Conservation (phyloP, 2,329 filamentous ascomycete species). For the Rhinocladiella similis region DNA sequence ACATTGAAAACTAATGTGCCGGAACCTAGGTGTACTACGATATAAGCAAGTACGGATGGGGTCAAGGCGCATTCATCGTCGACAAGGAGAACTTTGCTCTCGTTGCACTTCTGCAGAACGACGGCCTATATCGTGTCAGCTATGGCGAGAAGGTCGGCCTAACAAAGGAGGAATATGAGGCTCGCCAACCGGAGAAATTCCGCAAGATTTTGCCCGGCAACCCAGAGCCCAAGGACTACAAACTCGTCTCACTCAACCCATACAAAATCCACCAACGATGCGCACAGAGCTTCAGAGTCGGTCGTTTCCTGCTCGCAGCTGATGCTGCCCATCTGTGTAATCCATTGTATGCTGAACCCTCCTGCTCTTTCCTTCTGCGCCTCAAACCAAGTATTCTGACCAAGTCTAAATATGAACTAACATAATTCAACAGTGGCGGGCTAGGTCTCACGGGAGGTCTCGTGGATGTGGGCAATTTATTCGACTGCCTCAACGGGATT, state of each 20-base stretch:
- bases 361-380: too few species aligned
- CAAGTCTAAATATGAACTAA: not conserved
- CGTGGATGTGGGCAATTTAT: conserved; percentile 61
- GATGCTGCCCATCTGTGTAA: conserved; percentile 61
- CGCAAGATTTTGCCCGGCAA: conserved; percentile 59
- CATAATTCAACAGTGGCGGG: conserved; percentile 49
- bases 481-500: conserved; percentile 55
- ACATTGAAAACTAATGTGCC: too few species aligned
- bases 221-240: conserved; percentile 59
- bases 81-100: conserved; percentile 63
- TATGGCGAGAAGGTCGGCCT: conserved; percentile 60
- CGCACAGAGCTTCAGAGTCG: conserved; percentile 56
- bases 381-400: not conserved
- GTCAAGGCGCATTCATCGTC: conserved; percentile 59
- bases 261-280: conserved; percentile 64
- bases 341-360: conserved; percentile 18
- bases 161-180: conserved; percentile 53
- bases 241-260: conserved; percentile 57
- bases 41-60: conserved; percentile 50
- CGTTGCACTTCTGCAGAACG: conserved; percentile 59
- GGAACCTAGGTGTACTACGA: conserved; percentile 62
- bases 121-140: conserved; percentile 63
- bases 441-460: conserved; percentile 64
- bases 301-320: conserved; percentile 57
- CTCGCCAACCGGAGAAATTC: conserved; percentile 56